These are phyloP conservation scores for Lagenidium sp. DNA, from an alignment of 352 stramenopile genomes.

Conservation along the genomic window DNA sequence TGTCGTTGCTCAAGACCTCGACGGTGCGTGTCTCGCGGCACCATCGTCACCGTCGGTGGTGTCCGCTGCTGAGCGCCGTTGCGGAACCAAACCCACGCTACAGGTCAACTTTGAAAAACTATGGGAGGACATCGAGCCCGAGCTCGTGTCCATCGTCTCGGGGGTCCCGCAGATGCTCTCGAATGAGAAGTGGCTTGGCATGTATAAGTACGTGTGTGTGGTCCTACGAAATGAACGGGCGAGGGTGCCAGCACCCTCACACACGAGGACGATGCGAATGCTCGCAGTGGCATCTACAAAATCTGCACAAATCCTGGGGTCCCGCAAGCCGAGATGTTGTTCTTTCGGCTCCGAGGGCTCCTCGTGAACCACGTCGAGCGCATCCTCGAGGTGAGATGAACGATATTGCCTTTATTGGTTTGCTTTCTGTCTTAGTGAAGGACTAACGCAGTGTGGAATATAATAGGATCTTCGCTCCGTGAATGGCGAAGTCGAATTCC, in stretches of 20 bases:
- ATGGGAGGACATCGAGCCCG: constrained; percentile 75
- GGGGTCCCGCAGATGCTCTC: constrained; percentile 54
- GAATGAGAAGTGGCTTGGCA: constrained; percentile 80
- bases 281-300: constrained; percentile 71
- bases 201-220: constrained; percentile 69
- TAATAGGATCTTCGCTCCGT: constrained; percentile 41
- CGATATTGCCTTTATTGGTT: background rate
- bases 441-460: no score
- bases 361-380: constrained; percentile 59
- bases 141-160: constrained; percentile 67
- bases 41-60: no score
- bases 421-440: background rate
- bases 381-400: constrained; percentile 30
- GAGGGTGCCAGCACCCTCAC: no score
- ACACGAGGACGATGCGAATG: no score
- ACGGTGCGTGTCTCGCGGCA: constrained; percentile 39
- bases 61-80: no score
- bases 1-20: constrained; percentile 80
- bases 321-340: constrained; percentile 75
- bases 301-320: constrained; percentile 80
- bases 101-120: constrained; percentile 83
- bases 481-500: constrained; percentile 52
- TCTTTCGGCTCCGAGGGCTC: constrained; percentile 64
- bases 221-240: constrained; percentile 1
- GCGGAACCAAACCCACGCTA: no score